Base-by-base conservation (phyloP, 2,329 filamentous ascomycete genomes). In the Fusarium stilboides region DNA sequence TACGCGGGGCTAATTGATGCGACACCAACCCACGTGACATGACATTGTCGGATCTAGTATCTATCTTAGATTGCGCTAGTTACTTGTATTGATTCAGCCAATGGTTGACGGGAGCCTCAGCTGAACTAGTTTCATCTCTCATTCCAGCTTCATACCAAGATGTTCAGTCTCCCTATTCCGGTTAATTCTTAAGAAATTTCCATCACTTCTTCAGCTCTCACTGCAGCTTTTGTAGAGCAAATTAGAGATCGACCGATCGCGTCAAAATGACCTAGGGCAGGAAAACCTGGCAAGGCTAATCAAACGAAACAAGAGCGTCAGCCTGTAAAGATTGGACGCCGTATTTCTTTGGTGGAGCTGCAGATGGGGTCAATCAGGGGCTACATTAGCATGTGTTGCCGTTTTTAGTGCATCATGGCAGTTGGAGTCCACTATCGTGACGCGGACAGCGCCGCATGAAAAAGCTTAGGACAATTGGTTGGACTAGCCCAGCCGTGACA, bases 11-110 rank as follows among this genome's bases (percentile, higher is more conserved):
- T 53, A 15, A 43, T 55, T 51, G 26, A 37, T 45, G 46, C 42
- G 62, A 74, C 72, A 72, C 72, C 72, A 74, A 63, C 49, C 42
- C 72, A 74, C 72, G 72, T 74, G 72, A 73, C 24, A 10, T 36
- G 1, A 34, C 42, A 69, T 31, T 12, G 33, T 28, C 54, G 9
- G 19, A 13, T 24, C 56, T 51, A 24, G 22, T 24, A 52, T 47
- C 28, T 46, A 37, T 31, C 34, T 20, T n/a, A 40, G 40, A 14
- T 28, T 33, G n/a, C 8, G 37, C 28, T 31, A 31, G 28, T 31
- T 31, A 13, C 28, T 10, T 28, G 8, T 15, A 15, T 22, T 15
- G 13, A 15, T 34, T 9, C 36, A 50, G 20, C 51, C 52, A 54
- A 58, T 54, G 20, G 22, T 15, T 37, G 39, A n/a, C n/a, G n/a